Evolutionary conservation across 495 filamentous ascomycete species (phyloP).

Genomic region (Xylaria bambusicola): DNA sequence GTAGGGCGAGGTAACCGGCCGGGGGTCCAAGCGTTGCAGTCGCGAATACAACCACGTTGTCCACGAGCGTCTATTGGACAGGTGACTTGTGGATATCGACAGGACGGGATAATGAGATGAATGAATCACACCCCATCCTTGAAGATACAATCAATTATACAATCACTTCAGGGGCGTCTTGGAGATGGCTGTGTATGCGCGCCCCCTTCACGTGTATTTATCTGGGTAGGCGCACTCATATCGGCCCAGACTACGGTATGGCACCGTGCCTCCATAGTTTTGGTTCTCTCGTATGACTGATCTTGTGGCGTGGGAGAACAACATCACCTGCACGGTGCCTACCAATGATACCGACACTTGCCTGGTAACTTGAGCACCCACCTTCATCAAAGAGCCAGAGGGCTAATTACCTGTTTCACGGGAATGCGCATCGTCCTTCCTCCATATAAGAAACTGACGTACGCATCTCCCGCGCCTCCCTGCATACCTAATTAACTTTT

Average conservation of each 20-base stretch:
- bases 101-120: constrained; percentile 16
- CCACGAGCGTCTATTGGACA: constrained; percentile 24
- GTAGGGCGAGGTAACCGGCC: too few relatives aligned
- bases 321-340: too few relatives aligned
- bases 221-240: too few relatives aligned
- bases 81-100: constrained; percentile 22
- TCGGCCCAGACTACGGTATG: too few relatives aligned
- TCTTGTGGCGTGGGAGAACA: too few relatives aligned
- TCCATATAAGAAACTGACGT: neutral
- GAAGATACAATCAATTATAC: neutral
- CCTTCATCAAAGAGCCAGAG: neutral
- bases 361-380: neutral
- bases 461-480: neutral
- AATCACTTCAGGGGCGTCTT: neutral
- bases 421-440: neutral
- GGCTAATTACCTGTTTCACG: neutral
- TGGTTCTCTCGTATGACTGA: too few relatives aligned
- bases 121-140: constrained; percentile 9
- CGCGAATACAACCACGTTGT: neutral
- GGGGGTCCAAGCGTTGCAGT: neutral
- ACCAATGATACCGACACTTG: too few relatives aligned
- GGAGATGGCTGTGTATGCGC: neutral
- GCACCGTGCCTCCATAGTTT: too few relatives aligned
- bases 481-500: neutral
- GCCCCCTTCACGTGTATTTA: neutral